Evolutionary conservation across 805 yeast species (phyloP).

Genomic region (Kazachstania africana): DNA sequence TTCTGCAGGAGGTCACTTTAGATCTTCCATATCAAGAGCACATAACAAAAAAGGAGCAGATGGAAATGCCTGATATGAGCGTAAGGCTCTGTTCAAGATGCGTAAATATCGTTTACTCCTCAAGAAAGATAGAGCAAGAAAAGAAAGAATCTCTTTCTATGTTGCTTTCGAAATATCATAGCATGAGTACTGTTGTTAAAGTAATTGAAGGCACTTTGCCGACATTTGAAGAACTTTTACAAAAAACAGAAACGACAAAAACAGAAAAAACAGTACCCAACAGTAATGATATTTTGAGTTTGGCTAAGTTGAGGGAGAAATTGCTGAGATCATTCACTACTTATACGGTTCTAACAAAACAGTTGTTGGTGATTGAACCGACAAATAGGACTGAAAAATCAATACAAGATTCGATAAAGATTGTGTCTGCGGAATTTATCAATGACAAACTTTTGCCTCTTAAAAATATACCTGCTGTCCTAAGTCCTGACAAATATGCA

Average conservation of each 20-base stretch:
- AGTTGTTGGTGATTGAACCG: slow-evolving; percentile 27
- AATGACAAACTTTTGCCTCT: slow-evolving; percentile 57
- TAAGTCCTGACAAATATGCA: slow-evolving; percentile 2
- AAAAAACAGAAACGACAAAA: slow-evolving; percentile 24
- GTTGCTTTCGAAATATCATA: slow-evolving; percentile 31
- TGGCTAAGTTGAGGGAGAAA: slow-evolving; percentile 32
- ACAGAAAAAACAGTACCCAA: slow-evolving; percentile 11
- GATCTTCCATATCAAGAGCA: slow-evolving; percentile 16
- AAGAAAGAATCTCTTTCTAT: slow-evolving; percentile 23
- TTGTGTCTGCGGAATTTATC: slow-evolving; percentile 45
- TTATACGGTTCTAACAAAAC: slow-evolving; percentile 40
- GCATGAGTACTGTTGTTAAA: slow-evolving; percentile 28
- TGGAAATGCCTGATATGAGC: slow-evolving; percentile 17
- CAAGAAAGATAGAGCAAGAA: slow-evolving; percentile 38
- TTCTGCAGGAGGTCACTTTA: slow-evolving; percentile 14
- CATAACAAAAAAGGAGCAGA: slow-evolving; percentile 9
- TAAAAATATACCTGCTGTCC: slow-evolving; percentile 39
- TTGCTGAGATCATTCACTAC: slow-evolving; percentile 38
- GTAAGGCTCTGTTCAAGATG: slow-evolving; percentile 64
- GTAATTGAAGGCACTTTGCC: slow-evolving; percentile 33
- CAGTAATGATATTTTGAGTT: slow-evolving; percentile 24
- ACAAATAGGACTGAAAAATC: slow-evolving; percentile 33
- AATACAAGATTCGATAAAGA: slow-evolving; percentile 43
- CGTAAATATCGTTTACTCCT: slow-evolving; percentile 46
- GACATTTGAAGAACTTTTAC: slow-evolving; percentile 30